These are phyloP conservation scores for Brasenia schreberi DNA, from an alignment of 164 flowering plant genomes.

Conservation along the genomic window DNA sequence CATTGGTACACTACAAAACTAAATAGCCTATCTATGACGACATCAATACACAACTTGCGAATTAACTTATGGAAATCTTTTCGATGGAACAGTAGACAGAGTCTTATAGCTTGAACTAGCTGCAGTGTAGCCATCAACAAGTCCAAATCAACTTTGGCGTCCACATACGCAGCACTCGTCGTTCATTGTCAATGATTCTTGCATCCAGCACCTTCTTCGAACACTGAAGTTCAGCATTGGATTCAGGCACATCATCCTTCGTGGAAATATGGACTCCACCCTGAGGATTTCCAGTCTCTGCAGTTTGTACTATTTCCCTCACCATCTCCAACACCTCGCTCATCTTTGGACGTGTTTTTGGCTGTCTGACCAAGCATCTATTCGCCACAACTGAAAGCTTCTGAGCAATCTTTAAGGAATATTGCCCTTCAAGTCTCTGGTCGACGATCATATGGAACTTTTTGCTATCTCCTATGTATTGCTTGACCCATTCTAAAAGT, in stretches of 20 bases:
- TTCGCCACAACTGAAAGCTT: constrained; percentile 69
- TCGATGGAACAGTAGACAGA: neutral
- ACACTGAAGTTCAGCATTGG: constrained; percentile 8
- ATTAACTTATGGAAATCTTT: neutral
- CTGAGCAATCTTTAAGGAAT: constrained; percentile 38
- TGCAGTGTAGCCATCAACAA: constrained; percentile 6
- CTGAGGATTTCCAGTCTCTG: constrained; percentile 22
- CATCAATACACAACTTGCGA: too few species aligned
- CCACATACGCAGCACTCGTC: constrained; percentile 13
- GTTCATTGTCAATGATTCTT: constrained; percentile 5
- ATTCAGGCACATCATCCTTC: constrained; percentile 7
- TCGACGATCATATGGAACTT: constrained; percentile 60
- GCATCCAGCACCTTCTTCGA: constrained; percentile 15
- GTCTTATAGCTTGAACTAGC: neutral
- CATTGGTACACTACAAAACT: too few species aligned
- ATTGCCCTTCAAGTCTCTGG: constrained; percentile 56
- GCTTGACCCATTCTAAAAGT: constrained; percentile 75
- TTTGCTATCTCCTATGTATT: constrained; percentile 40
- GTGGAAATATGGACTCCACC: constrained; percentile 7
- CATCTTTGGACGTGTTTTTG: constrained; percentile 71
- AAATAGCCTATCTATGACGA: too few species aligned
- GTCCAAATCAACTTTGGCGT: constrained; percentile 10
- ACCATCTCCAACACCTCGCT: constrained; percentile 68
- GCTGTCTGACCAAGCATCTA: constrained; percentile 45
- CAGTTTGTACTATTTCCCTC: constrained; percentile 25